These are phyloP conservation scores for Fusarium buxicola DNA, from an alignment of 2,329 filamentous ascomycete genomes.

Conservation along the genomic window DNA sequence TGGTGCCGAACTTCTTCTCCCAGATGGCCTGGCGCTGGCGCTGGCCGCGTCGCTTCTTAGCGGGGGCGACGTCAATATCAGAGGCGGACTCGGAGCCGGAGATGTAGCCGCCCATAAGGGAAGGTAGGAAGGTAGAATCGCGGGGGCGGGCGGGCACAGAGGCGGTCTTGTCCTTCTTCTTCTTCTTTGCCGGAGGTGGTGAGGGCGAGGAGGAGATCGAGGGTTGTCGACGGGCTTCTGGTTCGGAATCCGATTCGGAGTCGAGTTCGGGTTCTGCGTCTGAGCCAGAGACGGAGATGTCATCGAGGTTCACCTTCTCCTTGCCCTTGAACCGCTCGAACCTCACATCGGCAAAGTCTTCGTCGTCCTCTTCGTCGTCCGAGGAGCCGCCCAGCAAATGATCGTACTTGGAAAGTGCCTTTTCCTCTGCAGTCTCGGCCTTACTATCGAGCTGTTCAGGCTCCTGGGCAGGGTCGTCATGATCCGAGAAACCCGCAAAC, in stretches of 20 bases:
- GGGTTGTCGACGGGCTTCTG: constrained; percentile 25
- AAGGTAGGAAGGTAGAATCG: constrained; percentile 75
- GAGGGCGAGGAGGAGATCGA: constrained; percentile 50
- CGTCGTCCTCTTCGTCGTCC: constrained; percentile 52
- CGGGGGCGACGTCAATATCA: constrained; percentile 70
- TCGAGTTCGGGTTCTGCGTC: constrained; percentile 48
- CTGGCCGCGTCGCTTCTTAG: constrained; percentile 82
- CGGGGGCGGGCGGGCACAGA: constrained; percentile 25
- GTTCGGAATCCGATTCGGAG: constrained; percentile 40
- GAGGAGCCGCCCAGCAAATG: constrained; percentile 59
- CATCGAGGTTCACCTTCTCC: constrained; percentile 54
- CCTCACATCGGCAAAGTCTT: constrained; percentile 52
- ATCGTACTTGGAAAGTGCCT: constrained; percentile 56
- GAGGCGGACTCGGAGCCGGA: constrained; percentile 79
- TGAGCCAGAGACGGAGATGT: constrained; percentile 54
- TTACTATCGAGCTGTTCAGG: constrained; percentile 41
- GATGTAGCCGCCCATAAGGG: constrained; percentile 82
- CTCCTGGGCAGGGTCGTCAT: constrained; percentile 20
- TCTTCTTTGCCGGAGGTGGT: constrained; percentile 49
- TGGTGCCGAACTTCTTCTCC: constrained; percentile 81
- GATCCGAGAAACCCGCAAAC: constrained; percentile 53
- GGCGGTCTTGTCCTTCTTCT: constrained; percentile 48
- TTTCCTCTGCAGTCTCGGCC: constrained; percentile 49
- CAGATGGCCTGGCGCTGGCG: constrained; percentile 81
- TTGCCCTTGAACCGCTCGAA: constrained; percentile 49